phyloP scores from a whole-genome alignment of 768 basidiomycete genomes.

The Leccinum barrowsii region DNA sequence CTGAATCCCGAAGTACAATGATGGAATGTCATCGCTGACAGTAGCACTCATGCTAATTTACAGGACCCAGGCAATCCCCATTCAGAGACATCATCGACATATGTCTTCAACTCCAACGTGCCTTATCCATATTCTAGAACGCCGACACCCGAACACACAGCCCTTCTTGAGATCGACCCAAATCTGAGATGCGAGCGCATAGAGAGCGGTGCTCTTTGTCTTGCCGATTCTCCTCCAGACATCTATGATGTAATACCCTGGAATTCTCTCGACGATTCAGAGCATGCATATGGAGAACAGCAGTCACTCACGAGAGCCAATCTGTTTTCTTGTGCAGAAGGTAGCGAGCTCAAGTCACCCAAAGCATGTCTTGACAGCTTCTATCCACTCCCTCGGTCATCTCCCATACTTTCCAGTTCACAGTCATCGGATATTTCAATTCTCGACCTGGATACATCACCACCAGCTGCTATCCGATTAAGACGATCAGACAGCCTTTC shows the following conservation, averaged over 20 bases:
- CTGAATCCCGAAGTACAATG: slow-evolving; percentile 12
- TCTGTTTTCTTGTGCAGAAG: not conserved
- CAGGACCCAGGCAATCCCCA: slow-evolving; percentile 1
- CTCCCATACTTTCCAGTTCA: slow-evolving; percentile 18
- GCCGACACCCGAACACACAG: not conserved
- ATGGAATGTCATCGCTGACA: not conserved
- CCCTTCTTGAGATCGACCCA: not conserved
- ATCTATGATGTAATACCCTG: not conserved
- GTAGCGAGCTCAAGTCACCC: not conserved
- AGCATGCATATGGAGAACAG: not conserved
- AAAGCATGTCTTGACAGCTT: not conserved
- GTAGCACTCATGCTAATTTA: slow-evolving; percentile 3
- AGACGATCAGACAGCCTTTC: not conserved
- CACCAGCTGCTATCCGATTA: not conserved
- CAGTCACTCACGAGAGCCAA: not conserved
- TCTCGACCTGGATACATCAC: slow-evolving; percentile 25
- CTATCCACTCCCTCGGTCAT: slow-evolving; percentile 20
- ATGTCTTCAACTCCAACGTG: not conserved
- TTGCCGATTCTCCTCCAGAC: not conserved
- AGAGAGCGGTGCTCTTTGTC: not conserved
- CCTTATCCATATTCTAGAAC: not conserved
- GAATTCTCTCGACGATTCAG: slow-evolving; percentile 3
- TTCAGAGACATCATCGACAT: not conserved
- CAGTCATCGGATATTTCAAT: slow-evolving; percentile 13
- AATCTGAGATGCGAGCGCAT: not conserved